Base-by-base conservation (phyloP, 208 protist genomes). In the Trypanosoma avium region DNA sequence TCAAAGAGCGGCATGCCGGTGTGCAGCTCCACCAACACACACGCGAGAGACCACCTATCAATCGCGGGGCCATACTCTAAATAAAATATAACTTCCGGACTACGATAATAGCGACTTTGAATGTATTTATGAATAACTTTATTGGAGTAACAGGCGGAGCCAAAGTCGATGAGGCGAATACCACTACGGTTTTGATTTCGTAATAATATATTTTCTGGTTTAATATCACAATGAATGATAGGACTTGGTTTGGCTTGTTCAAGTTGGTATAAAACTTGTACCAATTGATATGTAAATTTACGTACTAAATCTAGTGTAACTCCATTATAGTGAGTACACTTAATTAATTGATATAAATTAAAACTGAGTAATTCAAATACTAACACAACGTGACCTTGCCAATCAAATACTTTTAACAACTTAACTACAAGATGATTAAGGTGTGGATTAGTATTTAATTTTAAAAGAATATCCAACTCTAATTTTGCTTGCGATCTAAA, bases 11-110 rank as follows among this genome's bases (percentile, higher is more conserved):
- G 98, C 13, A 82, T 63, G 33, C 98, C 98, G 6, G 91, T 99
- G 83, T 98, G 92, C 49, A 99, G 79, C 77, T 99, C 98, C 4
- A 98, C 97, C 2, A 99, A 81, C 32, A 99, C 97, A 73, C 98
- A 99, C 7, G 96, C 99, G 7, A 99, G 74, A 36, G 81, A 96
- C 98, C 98, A 99, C 75, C 99, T 98, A 71, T 99, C 98, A 54
- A 99, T 99, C 0, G 89, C 58, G 22, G 76, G 86, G 24, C 67
- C 74, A 77, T 99, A 99, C 40, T 84, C 77, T 1, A 98, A 64
- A 38, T 97, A 94, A 17, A 99, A 73, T 50, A 99, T 89, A 15
- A 99, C 98, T 97, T 88, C 98, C 0, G 93, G 95, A 62, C 88
- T 95, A 70, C 99, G 98, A 77, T 99, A 99, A 81, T 98, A 99